Base-by-base conservation (phyloP, 2,329 filamentous ascomycete species). In the Amauroascus niger region DNA sequence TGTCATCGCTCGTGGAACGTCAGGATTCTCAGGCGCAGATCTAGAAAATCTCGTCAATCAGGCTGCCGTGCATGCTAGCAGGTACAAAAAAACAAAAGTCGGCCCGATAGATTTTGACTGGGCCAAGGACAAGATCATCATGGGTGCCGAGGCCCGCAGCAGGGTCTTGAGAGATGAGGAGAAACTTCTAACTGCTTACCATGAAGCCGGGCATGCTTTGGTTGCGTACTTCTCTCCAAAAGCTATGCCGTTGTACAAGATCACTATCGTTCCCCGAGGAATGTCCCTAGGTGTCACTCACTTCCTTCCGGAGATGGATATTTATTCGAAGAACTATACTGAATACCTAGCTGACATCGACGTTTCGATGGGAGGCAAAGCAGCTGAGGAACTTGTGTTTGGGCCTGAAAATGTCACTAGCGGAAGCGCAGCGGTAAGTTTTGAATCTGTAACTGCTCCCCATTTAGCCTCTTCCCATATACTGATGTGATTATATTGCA, bases 61-160 rank as follows among this genome's bases (percentile, higher is more conserved):
- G 67, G 93, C 93, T 30, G 93, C 93, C 20, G 85, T 98, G 41
- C 88, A 86, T 64, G 93, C 93, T n/a, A 95, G 88, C 64, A 88
- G 93, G 68, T 79, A 87, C 61, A 93, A 90, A 71, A 80, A 86
- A 37, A 76, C 76, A 55, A 79, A 84, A 44, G 87, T 98, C 51
- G 79, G 80, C 11, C 85, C 88, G 69, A 71, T 79, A 32, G 89
- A 97, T 65, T 84, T 97, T 59, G 90, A 96, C 62, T 98, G 91
- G 90, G 93, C 93, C 54, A 97, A 95, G 72, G 93, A 98, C 74
- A 93, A 93, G 73, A 87, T 98, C 52, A 85, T 95, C 69, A 95
- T 98, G 88, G 93, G 93, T 35, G 87, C 91, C 1, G 93, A 98
- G 73, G 83, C 85, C 66, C 87, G 84, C 68, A 95, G 85, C 61